Base-by-base conservation (phyloP, 257 asterid species). In the Solanum bulbocastanum region DNA sequence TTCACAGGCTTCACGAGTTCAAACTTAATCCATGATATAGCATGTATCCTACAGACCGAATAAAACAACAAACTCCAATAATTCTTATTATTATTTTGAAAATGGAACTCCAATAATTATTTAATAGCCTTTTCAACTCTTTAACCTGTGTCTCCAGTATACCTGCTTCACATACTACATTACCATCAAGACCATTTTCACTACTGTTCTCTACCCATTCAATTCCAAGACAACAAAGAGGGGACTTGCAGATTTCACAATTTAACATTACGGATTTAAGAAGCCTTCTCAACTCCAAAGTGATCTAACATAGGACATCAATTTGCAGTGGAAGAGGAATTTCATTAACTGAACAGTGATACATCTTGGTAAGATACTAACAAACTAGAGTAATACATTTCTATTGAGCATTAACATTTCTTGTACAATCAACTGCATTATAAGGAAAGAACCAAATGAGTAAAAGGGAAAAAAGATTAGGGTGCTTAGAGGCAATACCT, bases 401-500 rank as follows among this genome's bases (percentile, higher is more conserved):
- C 22, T 40, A 40, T 39, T 76, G 35, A 76, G 60, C 83, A 40
- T 23, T 76, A 76, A 40, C 27, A 40, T 76, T 76, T 40, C 32
- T 49, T 32, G 69, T 49, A 27, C 68, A 46, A 52, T 82, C 32
- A 49, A 32, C 1, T 52, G 66, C 39, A 39, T 40, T 76, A 83
- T 60, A 32, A 83, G 75, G 58, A 12, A 87, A 85, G 27, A 86
- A 49, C n/a, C 83, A 40, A 5, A 39, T 68, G 22, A 33, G 20
- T 83, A 86, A 35, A 18, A 30, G 10, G 35, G 74, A 86, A 22
- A 8, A 86, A 85, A 87, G 86, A 81, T 2, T 40, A 32, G 20
- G 86, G 81, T 32, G 75, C 32, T 14, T 74, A 73, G 32, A 13
- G n/a, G 35, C 30, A 66, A 87, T 93, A 96, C 99, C 99, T 97